phyloP scores from a whole-genome alignment of 1,284 basidiomycete genomes.

The Pseudozyma pruni region DNA sequence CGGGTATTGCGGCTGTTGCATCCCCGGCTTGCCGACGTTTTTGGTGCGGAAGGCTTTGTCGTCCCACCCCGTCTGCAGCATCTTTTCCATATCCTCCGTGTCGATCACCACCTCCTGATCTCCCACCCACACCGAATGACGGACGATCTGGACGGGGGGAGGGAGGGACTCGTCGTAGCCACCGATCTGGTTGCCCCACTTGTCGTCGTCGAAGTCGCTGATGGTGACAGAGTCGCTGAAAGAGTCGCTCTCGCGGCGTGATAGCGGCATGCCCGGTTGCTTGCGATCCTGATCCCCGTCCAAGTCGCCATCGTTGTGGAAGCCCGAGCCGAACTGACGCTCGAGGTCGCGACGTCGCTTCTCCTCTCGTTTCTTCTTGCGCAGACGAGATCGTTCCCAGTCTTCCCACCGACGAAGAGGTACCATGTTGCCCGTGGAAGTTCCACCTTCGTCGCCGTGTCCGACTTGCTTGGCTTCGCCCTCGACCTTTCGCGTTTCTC shows the following conservation, averaged over 20 bases:
- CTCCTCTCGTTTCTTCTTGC: constrained; percentile 90
- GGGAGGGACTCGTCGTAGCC: constrained; percentile 61
- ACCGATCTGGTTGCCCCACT: constrained; percentile 78
- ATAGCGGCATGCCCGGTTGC: constrained; percentile 33
- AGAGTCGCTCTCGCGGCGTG: constrained; percentile 42
- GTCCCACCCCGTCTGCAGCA: constrained; percentile 61
- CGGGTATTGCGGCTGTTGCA: constrained; percentile 39
- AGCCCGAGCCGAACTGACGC: constrained; percentile 74
- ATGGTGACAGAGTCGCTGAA: constrained; percentile 40
- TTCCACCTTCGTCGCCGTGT: constrained; percentile 77
- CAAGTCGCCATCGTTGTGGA: constrained; percentile 72
- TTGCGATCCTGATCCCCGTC: constrained; percentile 50
- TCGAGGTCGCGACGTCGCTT: constrained; percentile 71
- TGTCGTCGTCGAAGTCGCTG: constrained; percentile 80
- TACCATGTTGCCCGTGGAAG: constrained; percentile 75
- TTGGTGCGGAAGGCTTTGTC: constrained; percentile 41
- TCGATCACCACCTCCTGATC: constrained; percentile 55
- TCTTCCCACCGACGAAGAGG: constrained; percentile 97
- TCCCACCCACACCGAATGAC: constrained; percentile 57
- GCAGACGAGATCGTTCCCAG: constrained; percentile 95
- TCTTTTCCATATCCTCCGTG: constrained; percentile 59
- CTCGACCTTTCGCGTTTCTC: constrained; percentile 96
- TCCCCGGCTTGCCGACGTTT: constrained; percentile 10
- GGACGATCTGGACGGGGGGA: constrained; percentile 57
- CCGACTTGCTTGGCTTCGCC: constrained; percentile 72